Evolutionary conservation across 2,329 filamentous ascomycete genomes (phyloP).

Genomic region (Colletotrichum sp.): DNA sequence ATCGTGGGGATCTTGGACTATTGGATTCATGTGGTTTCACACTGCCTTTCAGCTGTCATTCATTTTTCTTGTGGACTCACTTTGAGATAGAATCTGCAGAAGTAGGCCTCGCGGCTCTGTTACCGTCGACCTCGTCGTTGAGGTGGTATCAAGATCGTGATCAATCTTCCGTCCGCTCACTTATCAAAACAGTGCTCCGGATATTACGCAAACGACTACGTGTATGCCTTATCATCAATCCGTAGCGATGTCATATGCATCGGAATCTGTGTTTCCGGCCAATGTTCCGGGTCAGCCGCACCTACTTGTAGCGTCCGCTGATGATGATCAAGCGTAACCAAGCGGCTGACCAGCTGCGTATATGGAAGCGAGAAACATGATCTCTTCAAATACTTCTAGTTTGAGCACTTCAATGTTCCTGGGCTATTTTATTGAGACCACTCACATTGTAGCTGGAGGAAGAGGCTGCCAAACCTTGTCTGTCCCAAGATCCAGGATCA

Average conservation of each 20-base stretch:
- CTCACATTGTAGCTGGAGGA: not conserved
- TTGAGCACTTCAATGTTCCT: not conserved
- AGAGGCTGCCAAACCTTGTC: not conserved
- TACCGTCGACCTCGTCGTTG: not conserved
- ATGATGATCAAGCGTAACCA: not conserved
- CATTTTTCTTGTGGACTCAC: not conserved
- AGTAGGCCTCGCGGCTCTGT: not conserved
- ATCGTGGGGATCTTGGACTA: not conserved
- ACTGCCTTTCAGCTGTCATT: not conserved
- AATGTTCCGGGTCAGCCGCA: not conserved
- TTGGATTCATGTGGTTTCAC: not conserved
- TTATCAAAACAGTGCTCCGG: not conserved
- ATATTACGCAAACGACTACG: not conserved
- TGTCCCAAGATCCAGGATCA: not conserved
- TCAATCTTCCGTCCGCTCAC: not conserved
- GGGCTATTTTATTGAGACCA: not conserved
- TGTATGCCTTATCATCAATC: not conserved
- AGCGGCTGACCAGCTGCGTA: not conserved
- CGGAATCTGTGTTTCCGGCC: not conserved
- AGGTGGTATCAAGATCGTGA: not conserved
- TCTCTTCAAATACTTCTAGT: not conserved
- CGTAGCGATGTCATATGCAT: not conserved
- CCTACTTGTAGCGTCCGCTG: not conserved
- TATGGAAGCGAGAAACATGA: not conserved
- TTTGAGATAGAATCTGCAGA: not conserved